Evolutionary conservation across 1,284 basidiomycete species (phyloP).

Genomic region (Anthracocystis walkeri): DNA sequence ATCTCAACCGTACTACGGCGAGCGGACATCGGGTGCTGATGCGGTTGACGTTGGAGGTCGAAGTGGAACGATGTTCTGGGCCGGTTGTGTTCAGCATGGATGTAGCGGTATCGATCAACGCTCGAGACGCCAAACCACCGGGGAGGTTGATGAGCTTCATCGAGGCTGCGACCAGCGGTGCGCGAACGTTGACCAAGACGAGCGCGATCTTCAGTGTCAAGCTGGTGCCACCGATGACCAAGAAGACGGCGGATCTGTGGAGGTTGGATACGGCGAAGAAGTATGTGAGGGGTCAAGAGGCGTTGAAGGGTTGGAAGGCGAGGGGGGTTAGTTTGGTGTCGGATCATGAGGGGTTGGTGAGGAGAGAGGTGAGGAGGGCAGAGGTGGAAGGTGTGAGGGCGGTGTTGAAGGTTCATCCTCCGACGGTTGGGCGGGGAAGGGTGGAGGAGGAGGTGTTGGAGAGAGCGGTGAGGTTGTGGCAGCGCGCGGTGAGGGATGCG

Average conservation of each 20-base stretch:
- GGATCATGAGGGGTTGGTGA: conserved; percentile 80
- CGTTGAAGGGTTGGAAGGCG: conserved; percentile 83
- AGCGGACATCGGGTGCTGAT: conserved; percentile 83
- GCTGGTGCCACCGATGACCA: conserved; percentile 84
- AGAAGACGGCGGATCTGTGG: conserved; percentile 90
- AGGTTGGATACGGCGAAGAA: conserved; percentile 91
- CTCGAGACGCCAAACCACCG: conserved; percentile 85
- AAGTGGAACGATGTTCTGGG: conserved; percentile 83
- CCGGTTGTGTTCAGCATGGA: conserved; percentile 89
- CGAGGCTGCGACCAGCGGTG: conserved; percentile 71
- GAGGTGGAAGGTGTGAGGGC: conserved; percentile 90
- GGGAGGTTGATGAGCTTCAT: conserved; percentile 78
- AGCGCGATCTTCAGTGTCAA: conserved; percentile 84
- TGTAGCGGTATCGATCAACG: conserved; percentile 84
- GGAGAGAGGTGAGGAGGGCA: conserved; percentile 79
- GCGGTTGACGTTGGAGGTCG: conserved; percentile 81
- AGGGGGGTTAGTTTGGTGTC: conserved; percentile 87
- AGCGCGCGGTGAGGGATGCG: conserved; percentile 42
- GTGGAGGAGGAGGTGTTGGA: conserved; percentile 29
- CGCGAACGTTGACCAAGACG: conserved; percentile 71
- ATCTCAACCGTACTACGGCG: conserved; percentile 86
- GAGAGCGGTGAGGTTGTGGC: conserved; percentile 48
- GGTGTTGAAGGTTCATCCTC: conserved; percentile 73
- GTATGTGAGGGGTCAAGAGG: conserved; percentile 91
- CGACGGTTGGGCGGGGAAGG: conserved; percentile 1